Conservation (phyloP, 495 filamentous ascomycete species). For the Coniosporium apollinis region DNA sequence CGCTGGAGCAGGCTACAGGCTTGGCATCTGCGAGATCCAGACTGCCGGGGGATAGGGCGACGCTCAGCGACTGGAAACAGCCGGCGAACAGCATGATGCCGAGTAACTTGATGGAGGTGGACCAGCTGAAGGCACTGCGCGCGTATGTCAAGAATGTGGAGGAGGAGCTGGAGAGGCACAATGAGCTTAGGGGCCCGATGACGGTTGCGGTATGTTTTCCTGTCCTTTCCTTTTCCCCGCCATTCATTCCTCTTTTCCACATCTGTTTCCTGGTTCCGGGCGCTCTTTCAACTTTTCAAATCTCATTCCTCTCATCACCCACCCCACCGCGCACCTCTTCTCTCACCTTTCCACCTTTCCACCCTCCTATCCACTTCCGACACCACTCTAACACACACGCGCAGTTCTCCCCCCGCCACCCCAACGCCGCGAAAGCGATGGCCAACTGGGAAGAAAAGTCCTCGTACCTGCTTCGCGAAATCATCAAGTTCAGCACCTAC, state of each 20-base stretch:
- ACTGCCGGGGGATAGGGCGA: constrained; percentile 71
- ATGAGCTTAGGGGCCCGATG: constrained; percentile 72
- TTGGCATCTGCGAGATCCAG: constrained; percentile 34
- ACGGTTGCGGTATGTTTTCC: constrained; percentile 46
- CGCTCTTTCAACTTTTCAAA: no score
- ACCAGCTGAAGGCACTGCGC: constrained; percentile 59
- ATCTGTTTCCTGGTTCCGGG: no score
- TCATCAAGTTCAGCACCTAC: constrained; percentile 90
- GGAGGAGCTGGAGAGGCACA: constrained; percentile 70
- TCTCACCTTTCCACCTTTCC: no score
- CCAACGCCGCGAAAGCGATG: constrained; percentile 69
- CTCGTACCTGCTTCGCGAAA: constrained; percentile 79
- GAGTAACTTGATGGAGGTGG: constrained; percentile 54
- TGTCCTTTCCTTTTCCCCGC: no score
- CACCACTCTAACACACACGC: constrained; percentile 5
- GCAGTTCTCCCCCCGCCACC: constrained; percentile 66
- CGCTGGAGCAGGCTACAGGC: no score
- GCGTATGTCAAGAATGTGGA: constrained; percentile 75
- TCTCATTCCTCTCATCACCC: no score
- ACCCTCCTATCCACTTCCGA: no score
- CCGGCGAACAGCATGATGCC: constrained; percentile 79
- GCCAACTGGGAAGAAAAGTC: constrained; percentile 95
- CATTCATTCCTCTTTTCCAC: no score
- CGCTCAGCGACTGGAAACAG: constrained; percentile 87
- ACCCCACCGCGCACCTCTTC: no score